A percentile compares a stretch with the other conserved stretches of the same genome.
These are phyloP conservation scores for Beauveria medogensis DNA, from an alignment of 2,329 filamentous ascomycete genomes.

Conservation along the genomic window DNA sequence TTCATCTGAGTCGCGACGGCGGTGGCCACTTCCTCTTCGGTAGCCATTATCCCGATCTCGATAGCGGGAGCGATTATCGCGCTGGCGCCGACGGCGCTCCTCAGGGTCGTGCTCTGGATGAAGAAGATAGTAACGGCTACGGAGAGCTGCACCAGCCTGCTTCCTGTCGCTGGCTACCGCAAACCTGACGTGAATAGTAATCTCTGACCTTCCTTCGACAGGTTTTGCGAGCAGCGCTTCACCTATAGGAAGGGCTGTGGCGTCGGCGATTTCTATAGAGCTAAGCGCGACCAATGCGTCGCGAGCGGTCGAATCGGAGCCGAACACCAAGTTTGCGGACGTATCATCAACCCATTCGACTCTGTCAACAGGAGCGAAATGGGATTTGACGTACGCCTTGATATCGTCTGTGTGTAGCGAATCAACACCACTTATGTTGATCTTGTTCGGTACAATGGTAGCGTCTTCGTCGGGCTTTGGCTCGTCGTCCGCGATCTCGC, in stretches of 20 bases:
- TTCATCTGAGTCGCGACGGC: slow-evolving; percentile 38
- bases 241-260: slow-evolving; percentile 47
- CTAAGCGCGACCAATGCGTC: slow-evolving; percentile 49
- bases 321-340: slow-evolving; percentile 80
- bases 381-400: slow-evolving; percentile 61
- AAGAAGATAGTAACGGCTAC: slow-evolving; percentile 86
- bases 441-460: slow-evolving; percentile 42
- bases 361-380: slow-evolving; percentile 52
- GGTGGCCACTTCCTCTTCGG: slow-evolving; percentile 30
- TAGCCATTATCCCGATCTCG: slow-evolving; percentile 45
- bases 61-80: slow-evolving; percentile 52
- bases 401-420: slow-evolving; percentile 74
- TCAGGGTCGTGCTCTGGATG: slow-evolving; percentile 84
- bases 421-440: slow-evolving; percentile 81
- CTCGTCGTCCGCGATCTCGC: slow-evolving; percentile 30
- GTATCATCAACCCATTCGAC: slow-evolving; percentile 95
- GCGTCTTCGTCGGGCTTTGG: slow-evolving; percentile 14
- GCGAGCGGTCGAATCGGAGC: slow-evolving; percentile 40
- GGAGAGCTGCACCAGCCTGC: slow-evolving; percentile 63
- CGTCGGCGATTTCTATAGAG: slow-evolving; percentile 43
- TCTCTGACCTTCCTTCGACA: slow-evolving; percentile 59
- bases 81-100: slow-evolving; percentile 55
- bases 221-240: slow-evolving; percentile 63
- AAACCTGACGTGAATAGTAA: slow-evolving; percentile 62
- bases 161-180: slow-evolving; percentile 72